These are phyloP conservation scores for Halteria grandinella DNA, from an alignment of 73 alveolate genomes.

Conservation along the genomic window DNA sequence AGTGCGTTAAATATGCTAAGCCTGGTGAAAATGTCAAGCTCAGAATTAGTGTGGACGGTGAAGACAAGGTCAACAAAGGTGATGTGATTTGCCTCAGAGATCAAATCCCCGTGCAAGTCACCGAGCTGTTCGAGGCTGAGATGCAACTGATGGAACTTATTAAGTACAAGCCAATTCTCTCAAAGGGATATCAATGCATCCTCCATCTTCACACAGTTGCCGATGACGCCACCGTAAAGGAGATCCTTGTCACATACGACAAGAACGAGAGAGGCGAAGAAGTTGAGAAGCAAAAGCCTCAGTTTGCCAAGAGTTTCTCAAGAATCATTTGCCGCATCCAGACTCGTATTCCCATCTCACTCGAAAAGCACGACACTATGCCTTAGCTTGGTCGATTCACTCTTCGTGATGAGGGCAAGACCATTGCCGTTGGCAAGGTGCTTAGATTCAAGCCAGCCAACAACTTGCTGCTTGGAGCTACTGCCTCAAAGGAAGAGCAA, in stretches of 20 bases:
- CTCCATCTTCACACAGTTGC: conserved; percentile 62
- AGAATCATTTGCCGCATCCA: conserved; percentile 48
- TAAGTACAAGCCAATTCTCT: conserved; percentile 83
- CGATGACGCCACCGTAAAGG: conserved; percentile 52
- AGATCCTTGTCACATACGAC: conserved; percentile 46
- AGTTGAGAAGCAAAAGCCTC: conserved; percentile 73
- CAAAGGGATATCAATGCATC: conserved; percentile 90
- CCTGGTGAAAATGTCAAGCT: conserved; percentile 95
- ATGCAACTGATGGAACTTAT: conserved; percentile 84
- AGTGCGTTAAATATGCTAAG: conserved; percentile 87
- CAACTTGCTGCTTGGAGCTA: background rate
- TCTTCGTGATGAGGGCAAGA: conserved; percentile 84
- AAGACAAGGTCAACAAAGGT: conserved; percentile 89
- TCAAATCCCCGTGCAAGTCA: conserved; percentile 70
- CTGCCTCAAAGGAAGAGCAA: conserved; percentile 10
- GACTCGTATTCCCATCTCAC: conserved; percentile 47
- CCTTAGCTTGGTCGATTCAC: conserved; percentile 85
- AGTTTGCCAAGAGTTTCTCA: conserved; percentile 60
- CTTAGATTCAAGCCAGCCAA: conserved; percentile 61
- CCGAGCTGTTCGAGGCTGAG: conserved; percentile 90
- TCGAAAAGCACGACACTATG: conserved; percentile 52
- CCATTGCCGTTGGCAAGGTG: conserved; percentile 67
- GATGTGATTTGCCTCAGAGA: conserved; percentile 86
- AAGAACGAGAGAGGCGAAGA: conserved; percentile 66
- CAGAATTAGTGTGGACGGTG: conserved; percentile 88